These are phyloP conservation scores for Didymella lethalis DNA, from an alignment of 2,329 filamentous ascomycete species.

Conservation along the genomic window DNA sequence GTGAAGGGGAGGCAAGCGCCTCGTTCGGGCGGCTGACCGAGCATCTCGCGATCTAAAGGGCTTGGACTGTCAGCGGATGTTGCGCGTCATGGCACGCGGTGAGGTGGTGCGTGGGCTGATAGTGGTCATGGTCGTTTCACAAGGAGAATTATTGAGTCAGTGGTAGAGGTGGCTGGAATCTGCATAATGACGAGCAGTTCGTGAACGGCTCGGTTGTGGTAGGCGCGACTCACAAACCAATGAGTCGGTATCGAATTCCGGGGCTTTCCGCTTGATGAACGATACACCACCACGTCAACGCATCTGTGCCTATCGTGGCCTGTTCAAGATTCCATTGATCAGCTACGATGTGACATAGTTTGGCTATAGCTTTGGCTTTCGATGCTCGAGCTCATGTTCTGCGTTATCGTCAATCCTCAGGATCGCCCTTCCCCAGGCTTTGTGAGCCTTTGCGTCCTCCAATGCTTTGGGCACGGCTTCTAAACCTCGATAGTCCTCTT, in stretches of 20 bases:
- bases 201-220: neutral
- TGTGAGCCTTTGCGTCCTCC: slow-evolving; percentile 59
- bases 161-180: slow-evolving; percentile 10
- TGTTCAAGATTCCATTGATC: neutral
- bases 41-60: neutral
- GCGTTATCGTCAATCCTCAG: slow-evolving; percentile 53
- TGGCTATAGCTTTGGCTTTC: slow-evolving; percentile 21
- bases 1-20: neutral
- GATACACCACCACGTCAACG: neutral
- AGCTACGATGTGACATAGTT: neutral
- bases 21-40: slow-evolving; percentile 1
- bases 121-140: slow-evolving; percentile 3
- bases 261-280: neutral
- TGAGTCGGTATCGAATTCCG: neutral
- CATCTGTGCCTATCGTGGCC: neutral
- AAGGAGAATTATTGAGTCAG: slow-evolving; percentile 3
- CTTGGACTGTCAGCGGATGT: neutral
- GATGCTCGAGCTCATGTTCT: slow-evolving; percentile 13
- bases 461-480: slow-evolving; percentile 60
- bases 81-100: neutral
- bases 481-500: slow-evolving; percentile 59
- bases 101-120: neutral
- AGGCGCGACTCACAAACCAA: neutral
- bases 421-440: slow-evolving; percentile 65
- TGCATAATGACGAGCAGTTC: slow-evolving; percentile 1